Conservation (phyloP, 768 basidiomycete species). For the Suillus subaureus region DNA sequence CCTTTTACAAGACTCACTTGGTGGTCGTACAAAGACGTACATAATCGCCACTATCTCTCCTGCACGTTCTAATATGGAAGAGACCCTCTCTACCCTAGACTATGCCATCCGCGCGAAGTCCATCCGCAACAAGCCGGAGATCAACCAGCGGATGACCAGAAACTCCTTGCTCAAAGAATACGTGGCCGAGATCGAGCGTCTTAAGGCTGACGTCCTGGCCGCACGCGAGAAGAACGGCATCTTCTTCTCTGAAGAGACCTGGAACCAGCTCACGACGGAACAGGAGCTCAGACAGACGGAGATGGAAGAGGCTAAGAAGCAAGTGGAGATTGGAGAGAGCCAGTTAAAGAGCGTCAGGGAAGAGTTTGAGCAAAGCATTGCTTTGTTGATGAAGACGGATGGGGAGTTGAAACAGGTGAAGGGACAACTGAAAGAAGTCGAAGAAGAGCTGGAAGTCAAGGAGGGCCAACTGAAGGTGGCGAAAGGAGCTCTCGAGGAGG, state of each 20-base stretch:
- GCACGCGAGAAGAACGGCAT: conserved; percentile 97
- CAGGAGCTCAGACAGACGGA: conserved; percentile 78
- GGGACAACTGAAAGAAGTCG: conserved; percentile 54
- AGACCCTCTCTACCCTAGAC: conserved; percentile 95
- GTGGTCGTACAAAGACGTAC: conserved; percentile 95
- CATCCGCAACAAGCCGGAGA: conserved; percentile 92
- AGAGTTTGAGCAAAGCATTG: conserved; percentile 91
- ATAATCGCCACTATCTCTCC: conserved; percentile 97
- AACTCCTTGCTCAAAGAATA: conserved; percentile 94
- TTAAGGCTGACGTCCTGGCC: conserved; percentile 88
- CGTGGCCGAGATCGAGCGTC: conserved; percentile 87
- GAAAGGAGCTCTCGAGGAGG: conserved; percentile 73
- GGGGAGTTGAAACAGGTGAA: conserved; percentile 70
- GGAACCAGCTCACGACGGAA: conserved; percentile 79
- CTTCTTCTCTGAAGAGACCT: conserved; percentile 88
- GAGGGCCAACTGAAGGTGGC: conserved; percentile 59
- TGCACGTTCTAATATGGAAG: conserved; percentile 91
- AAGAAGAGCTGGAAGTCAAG: conserved; percentile 52
- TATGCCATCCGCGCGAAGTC: conserved; percentile 95
- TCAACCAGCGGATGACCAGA: conserved; percentile 93
- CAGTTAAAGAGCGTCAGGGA: conserved; percentile 80
- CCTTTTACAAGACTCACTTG: conserved; percentile 97
- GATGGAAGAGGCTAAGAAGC: conserved; percentile 79
- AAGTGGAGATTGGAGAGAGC: conserved; percentile 80
- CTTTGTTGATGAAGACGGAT: conserved; percentile 70